phyloP scores from a whole-genome alignment of 139 green algal species.

The Volvox reticuliferus region DNA sequence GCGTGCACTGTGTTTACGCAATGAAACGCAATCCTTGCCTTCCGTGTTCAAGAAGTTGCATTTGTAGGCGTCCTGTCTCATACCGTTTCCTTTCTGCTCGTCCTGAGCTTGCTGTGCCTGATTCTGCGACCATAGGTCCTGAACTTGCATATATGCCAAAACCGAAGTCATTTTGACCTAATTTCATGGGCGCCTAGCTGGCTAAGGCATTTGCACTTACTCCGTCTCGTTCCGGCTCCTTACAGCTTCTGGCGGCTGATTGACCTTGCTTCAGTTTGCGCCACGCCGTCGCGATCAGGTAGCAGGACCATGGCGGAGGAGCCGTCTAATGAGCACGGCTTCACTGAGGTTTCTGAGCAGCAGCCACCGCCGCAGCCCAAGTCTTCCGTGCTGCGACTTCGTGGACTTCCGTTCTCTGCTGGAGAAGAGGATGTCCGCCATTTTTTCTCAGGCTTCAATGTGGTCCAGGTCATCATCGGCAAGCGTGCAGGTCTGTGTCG shows the following conservation, averaged over 20 bases:
- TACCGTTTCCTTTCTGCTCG: too few species aligned
- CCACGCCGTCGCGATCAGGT: neutral
- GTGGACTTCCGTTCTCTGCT: conserved; percentile 67
- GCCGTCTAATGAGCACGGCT: conserved; percentile 6
- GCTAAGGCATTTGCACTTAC: neutral
- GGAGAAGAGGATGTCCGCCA: conserved; percentile 63
- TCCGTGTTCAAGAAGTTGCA: too few species aligned
- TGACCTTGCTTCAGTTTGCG: neutral
- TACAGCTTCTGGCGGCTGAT: conserved; percentile 4
- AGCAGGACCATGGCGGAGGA: conserved; percentile 36
- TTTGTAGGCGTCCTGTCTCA: too few species aligned
- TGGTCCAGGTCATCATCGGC: conserved; percentile 51
- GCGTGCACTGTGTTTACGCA: too few species aligned
- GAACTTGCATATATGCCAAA: too few species aligned
- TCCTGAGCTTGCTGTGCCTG: too few species aligned
- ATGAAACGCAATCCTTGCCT: too few species aligned
- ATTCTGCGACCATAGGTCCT: too few species aligned
- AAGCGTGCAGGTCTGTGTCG: conserved; percentile 24
- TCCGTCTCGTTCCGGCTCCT: neutral
- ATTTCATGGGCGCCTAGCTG: too few species aligned
- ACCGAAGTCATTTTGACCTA: too few species aligned
- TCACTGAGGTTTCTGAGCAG: conserved; percentile 1
- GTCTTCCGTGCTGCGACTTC: conserved; percentile 57
- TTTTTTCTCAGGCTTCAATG: conserved; percentile 70
- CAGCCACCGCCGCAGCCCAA: neutral